phyloP scores from a whole-genome alignment of 2,329 filamentous ascomycete species.

The Hypoxylon sp. region DNA sequence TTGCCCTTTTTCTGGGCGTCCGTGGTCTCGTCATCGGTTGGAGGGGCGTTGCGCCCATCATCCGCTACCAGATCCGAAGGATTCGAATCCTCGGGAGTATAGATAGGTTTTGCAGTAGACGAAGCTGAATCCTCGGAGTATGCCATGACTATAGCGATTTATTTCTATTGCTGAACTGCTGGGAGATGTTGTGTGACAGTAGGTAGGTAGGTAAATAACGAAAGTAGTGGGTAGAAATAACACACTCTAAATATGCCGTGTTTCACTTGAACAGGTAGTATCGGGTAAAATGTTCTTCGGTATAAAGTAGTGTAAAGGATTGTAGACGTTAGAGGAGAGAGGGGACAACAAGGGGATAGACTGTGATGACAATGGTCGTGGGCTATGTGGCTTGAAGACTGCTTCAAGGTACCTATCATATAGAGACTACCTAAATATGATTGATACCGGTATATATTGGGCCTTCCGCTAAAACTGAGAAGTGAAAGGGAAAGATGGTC shows the following conservation, averaged over 20 bases:
- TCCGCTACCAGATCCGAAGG: background rate
- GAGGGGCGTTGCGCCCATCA: background rate
- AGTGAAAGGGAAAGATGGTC: background rate
- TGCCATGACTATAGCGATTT: background rate
- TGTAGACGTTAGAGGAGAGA: background rate
- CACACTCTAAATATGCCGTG: background rate
- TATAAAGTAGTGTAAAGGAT: background rate
- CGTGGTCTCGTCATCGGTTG: constrained; percentile 1
- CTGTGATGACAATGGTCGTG: background rate
- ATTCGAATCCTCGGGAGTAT: background rate
- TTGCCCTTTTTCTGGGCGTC: constrained; percentile 1
- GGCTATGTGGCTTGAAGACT: background rate
- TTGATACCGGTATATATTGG: background rate
- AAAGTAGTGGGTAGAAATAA: background rate
- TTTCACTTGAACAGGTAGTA: background rate
- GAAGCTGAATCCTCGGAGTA: background rate
- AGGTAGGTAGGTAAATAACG: no score
- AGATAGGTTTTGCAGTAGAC: background rate
- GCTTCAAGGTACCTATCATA: background rate
- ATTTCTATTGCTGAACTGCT: background rate
- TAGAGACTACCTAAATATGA: background rate
- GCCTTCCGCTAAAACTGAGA: background rate
- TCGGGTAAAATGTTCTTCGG: background rate
- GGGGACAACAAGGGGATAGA: background rate
- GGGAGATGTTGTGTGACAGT: background rate